A percentile compares a stretch with the other conserved stretches of the same genome.
Evolutionary conservation across 2,329 filamentous ascomycete species (phyloP).

Genomic region (Cladobotryum protrusum): DNA sequence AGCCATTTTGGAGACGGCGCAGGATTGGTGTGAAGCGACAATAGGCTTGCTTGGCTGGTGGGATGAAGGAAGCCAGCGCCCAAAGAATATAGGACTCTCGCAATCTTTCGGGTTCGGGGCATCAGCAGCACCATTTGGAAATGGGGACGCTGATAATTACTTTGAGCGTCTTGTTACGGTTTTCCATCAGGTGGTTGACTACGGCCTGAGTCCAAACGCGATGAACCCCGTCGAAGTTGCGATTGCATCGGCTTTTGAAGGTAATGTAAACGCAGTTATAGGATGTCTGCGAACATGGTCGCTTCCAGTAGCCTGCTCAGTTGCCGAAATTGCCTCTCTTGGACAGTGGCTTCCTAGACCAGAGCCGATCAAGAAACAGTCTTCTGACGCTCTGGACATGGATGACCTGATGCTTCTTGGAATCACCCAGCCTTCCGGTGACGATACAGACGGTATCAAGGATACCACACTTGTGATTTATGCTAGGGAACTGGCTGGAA

Average conservation of each 20-base stretch:
- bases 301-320: constrained; percentile 66
- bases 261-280: constrained; percentile 70
- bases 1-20: constrained; percentile 68
- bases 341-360: constrained; percentile 68
- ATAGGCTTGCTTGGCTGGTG: constrained; percentile 84
- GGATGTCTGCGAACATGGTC: constrained; percentile 75
- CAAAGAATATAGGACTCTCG: constrained; percentile 35
- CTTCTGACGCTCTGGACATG: constrained; percentile 65
- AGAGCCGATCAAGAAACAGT: constrained; percentile 37
- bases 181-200: constrained; percentile 61
- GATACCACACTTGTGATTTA: constrained; percentile 75
- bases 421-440: constrained; percentile 52
- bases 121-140: constrained; percentile 29
- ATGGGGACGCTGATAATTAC: constrained; percentile 58
- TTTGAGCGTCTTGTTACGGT: constrained; percentile 64
- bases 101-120: constrained; percentile 33
- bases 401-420: constrained; percentile 81
- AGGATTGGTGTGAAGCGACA: constrained; percentile 90
- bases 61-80: constrained; percentile 63
- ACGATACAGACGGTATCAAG: constrained; percentile 61
- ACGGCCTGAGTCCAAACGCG: constrained; percentile 71
- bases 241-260: constrained; percentile 75
- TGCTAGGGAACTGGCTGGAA: constrained; percentile 58
- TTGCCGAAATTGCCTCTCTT: constrained; percentile 77
- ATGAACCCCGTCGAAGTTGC: constrained; percentile 73